A percentile compares a stretch with the other conserved stretches of the same genome.
Conservation (phyloP, 1,284 basidiomycete genomes). For the Ceratobasidium sp. region DNA sequence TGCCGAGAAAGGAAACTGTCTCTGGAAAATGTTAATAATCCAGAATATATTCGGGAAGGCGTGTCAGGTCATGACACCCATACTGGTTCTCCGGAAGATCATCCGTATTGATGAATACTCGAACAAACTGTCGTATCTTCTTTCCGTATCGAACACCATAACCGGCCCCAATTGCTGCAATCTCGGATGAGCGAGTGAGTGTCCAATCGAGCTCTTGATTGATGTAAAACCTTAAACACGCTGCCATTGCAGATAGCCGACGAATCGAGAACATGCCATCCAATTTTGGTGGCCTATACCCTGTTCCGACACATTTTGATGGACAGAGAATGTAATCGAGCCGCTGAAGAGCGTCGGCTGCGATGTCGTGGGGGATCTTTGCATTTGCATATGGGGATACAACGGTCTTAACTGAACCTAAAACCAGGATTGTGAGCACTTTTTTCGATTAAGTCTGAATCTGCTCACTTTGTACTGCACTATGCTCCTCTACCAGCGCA, state of each 20-base stretch:
- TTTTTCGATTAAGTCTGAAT: not conserved
- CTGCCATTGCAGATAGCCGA: not conserved
- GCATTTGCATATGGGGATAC: not conserved
- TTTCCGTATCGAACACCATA: not conserved
- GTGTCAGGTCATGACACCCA: no score
- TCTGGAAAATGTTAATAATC: no score
- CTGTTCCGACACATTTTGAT: not conserved
- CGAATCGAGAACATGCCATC: not conserved
- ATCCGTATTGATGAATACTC: not conserved
- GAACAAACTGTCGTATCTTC: not conserved
- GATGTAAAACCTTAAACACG: not conserved
- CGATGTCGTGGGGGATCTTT: not conserved
- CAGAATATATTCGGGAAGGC: no score
- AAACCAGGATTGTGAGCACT: not conserved
- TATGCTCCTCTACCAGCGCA: not conserved
- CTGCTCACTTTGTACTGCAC: not conserved
- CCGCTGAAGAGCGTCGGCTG: not conserved
- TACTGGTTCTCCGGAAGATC: conserved; percentile 3
- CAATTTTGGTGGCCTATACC: not conserved
- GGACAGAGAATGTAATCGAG: not conserved
- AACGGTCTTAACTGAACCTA: not conserved
- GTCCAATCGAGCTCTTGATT: not conserved
- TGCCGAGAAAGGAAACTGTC: no score
- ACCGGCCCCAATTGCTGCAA: not conserved
- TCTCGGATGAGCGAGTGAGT: not conserved